Evolutionary conservation across 1,284 basidiomycete species (phyloP), one percentile per base, ranked within the genome.

Genomic region (Ceratobasidium sp.): DNA sequence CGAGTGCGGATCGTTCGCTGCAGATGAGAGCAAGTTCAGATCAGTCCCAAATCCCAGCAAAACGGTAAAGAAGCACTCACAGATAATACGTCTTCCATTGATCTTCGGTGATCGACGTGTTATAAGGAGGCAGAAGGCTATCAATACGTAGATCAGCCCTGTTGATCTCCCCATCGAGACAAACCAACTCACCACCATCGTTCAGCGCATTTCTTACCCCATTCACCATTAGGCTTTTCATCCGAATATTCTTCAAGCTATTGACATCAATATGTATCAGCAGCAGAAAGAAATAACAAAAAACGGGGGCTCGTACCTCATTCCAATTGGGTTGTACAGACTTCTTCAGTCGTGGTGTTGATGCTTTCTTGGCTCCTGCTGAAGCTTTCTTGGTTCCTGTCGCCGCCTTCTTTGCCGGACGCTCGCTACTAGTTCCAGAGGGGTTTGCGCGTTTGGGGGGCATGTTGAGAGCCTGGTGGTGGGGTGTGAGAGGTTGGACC

Each of bases 41-140:
- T 42, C 7, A 44, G 46, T 23, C 6, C 7, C 28, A 7, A 13
- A n/a, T 33, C 12, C 12, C 70, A 52, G 6, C 5, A 64, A 13
- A 12, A 50, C 17, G 40, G 2, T 2, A 42, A n/a, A 61, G n/a
- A 52, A 48, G 59, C 28, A 20, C 73, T 54, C 56, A 75, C 73
- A 42, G 28, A 50, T 75, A 57, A 56, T 75, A 75, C 4, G 46
- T 33, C 42, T 65, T 65, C 73, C 62, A 75, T 65, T 75, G 61
- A 9, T 13, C 62, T 56, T 75, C 73, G 48, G 28, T 65, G 62
- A 75, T 75, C 28, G 33, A 33, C 0, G 48, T 64, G 38, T 75
- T 50, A 17, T 66, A 75, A 3, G 73, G 73, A 46, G 73, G 48
- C 9, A 75, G 48, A 44, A 75, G 62, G 42, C 73, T 75, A 65